Evolutionary conservation across 2,329 filamentous ascomycete genomes (phyloP).

Genomic region (Septoria petroselini): DNA sequence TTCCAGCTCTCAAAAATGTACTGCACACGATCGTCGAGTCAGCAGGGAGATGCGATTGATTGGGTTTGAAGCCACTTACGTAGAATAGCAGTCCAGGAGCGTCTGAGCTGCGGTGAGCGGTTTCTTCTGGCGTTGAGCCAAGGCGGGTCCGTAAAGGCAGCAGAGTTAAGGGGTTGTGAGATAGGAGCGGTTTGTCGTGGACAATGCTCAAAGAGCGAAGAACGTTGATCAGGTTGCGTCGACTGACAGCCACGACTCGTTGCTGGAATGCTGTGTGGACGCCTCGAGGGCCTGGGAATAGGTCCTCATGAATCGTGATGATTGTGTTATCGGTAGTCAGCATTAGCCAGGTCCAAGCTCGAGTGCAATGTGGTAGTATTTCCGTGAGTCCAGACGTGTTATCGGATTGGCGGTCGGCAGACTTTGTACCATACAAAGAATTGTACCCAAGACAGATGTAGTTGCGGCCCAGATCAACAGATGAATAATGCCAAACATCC

Average conservation of each 20-base stretch:
- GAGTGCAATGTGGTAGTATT: slow-evolving; percentile 33
- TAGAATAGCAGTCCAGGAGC: slow-evolving; percentile 62
- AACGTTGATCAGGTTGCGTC: slow-evolving; percentile 59
- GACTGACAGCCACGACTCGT: slow-evolving; percentile 50
- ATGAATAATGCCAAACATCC: slow-evolving; percentile 72
- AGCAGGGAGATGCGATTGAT: background rate
- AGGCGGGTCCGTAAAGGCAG: slow-evolving; percentile 47
- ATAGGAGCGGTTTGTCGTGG: slow-evolving; percentile 42
- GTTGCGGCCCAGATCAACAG: slow-evolving; percentile 64
- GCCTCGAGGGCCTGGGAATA: slow-evolving; percentile 42
- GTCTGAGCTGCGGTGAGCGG: slow-evolving; percentile 50
- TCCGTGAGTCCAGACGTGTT: slow-evolving; percentile 7
- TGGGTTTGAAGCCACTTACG: slow-evolving; percentile 5
- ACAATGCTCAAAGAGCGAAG: slow-evolving; percentile 58
- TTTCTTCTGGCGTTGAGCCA: slow-evolving; percentile 47
- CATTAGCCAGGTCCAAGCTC: slow-evolving; percentile 69
- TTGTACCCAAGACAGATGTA: slow-evolving; percentile 74
- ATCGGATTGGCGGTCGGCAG: background rate
- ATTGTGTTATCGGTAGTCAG: slow-evolving; percentile 68
- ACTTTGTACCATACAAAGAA: slow-evolving; percentile 50
- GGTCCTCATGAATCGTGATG: slow-evolving; percentile 65
- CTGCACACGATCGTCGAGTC: background rate
- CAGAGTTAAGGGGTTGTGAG: slow-evolving; percentile 41
- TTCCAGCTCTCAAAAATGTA: slow-evolving; percentile 66
- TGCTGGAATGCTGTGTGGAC: slow-evolving; percentile 43